phyloP scores from a whole-genome alignment of 139 green algal genomes.

The Chlamydomonas urium region DNA sequence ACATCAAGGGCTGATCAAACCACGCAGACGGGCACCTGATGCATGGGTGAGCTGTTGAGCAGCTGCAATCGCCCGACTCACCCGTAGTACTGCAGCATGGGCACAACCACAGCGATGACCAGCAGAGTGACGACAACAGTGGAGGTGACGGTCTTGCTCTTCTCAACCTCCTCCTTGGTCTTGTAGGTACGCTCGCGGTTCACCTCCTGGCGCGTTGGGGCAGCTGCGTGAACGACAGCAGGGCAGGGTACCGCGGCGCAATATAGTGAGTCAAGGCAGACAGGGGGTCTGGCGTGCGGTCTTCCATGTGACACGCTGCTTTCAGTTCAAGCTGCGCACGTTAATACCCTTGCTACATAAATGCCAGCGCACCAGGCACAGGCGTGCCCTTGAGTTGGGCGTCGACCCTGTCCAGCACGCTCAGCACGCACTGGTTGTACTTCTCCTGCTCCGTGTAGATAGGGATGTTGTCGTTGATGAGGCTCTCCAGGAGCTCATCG shows the following conservation, averaged over 20 bases:
- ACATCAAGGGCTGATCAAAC: too few species aligned
- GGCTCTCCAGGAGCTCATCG: slow-evolving; percentile 90
- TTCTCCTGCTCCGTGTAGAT: slow-evolving; percentile 91
- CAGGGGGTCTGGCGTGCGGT: not conserved
- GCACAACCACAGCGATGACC: slow-evolving; percentile 89
- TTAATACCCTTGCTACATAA: too few species aligned
- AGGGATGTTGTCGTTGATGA: slow-evolving; percentile 92
- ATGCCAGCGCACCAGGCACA: slow-evolving; percentile 66
- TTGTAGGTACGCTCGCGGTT: slow-evolving; percentile 74
- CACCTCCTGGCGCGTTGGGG: slow-evolving; percentile 47
- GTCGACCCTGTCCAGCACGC: slow-evolving; percentile 74
- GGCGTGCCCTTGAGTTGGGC: slow-evolving; percentile 71
- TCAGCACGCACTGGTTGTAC: slow-evolving; percentile 84
- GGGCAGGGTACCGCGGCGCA: too few species aligned
- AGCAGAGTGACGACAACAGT: slow-evolving; percentile 89
- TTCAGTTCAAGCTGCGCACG: too few species aligned
- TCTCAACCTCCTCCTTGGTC: slow-evolving; percentile 85
- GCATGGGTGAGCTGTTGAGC: too few species aligned
- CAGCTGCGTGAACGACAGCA: too few species aligned
- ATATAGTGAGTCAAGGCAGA: too few species aligned
- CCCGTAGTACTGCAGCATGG: slow-evolving; percentile 24
- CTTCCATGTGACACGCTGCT: too few species aligned
- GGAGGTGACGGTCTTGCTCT: slow-evolving; percentile 68
- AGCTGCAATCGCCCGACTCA: too few species aligned
- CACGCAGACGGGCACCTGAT: too few species aligned